Evolutionary conservation across 2,329 filamentous ascomycete species (phyloP).

Genomic region (Phaeoacremonium minimum): DNA sequence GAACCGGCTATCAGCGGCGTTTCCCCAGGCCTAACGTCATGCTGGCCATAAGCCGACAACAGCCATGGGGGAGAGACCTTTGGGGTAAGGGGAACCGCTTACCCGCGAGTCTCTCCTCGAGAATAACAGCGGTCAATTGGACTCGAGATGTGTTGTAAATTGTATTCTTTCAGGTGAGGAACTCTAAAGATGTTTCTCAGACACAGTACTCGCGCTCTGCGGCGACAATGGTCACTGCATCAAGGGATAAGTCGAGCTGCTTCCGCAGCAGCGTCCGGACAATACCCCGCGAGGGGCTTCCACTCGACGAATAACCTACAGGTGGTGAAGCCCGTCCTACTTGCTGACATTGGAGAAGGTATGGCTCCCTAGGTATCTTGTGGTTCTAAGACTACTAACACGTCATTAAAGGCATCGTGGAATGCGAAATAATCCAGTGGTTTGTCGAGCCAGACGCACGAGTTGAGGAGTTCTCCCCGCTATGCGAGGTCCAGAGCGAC

Average conservation of each 20-base stretch:
- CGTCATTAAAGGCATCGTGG: constrained; percentile 72
- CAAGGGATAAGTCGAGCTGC: constrained; percentile 28
- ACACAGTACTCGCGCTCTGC: constrained; percentile 43
- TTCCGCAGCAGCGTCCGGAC: constrained; percentile 1
- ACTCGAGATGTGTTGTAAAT: too few species aligned
- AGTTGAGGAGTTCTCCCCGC: constrained; percentile 95
- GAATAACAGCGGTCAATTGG: too few species aligned
- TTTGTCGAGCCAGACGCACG: constrained; percentile 94
- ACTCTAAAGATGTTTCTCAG: constrained; percentile 48
- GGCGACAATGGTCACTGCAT: constrained; percentile 45
- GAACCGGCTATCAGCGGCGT: background rate
- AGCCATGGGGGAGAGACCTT: background rate
- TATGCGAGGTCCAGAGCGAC: constrained; percentile 98
- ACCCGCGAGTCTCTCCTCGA: background rate
- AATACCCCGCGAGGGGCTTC: constrained; percentile 37
- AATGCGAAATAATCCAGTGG: constrained; percentile 99
- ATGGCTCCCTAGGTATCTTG: constrained; percentile 13
- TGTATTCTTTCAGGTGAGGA: too few species aligned
- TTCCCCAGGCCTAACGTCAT: background rate
- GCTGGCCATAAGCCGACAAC: background rate
- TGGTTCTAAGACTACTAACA: constrained; percentile 13
- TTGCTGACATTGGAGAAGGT: constrained; percentile 88
- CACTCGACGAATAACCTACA: constrained; percentile 43
- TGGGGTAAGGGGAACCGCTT: background rate
- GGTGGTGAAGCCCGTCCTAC: constrained; percentile 71